Conservation (phyloP, 2,329 filamentous ascomycete species). For the Aspergillus calidoustus region DNA sequence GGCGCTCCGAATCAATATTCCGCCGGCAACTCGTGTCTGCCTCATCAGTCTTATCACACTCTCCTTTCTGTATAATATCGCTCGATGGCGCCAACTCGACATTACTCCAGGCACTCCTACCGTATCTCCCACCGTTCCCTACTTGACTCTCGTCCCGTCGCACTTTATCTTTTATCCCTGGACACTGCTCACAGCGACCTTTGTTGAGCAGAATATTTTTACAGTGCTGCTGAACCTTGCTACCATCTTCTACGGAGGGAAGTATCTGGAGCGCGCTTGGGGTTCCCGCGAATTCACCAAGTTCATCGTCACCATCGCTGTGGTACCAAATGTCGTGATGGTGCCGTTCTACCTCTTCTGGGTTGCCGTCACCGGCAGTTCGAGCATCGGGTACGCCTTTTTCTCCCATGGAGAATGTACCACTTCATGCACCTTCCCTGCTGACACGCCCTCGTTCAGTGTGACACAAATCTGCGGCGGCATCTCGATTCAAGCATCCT, state of each 20-base stretch:
- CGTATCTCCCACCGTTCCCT: conserved; percentile 72
- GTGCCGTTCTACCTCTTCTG: conserved; percentile 76
- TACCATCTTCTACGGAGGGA: conserved; percentile 87
- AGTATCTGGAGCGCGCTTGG: conserved; percentile 96
- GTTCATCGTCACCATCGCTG: conserved; percentile 75
- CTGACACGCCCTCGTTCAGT: conserved; percentile 53
- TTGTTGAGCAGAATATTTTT: conserved; percentile 93
- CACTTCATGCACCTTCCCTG: conserved; percentile 21
- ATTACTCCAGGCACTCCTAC: conserved; percentile 53
- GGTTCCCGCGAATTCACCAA: conserved; percentile 89
- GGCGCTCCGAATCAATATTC: conserved; percentile 86
- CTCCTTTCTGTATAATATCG: conserved; percentile 76
- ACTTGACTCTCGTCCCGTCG: conserved; percentile 84
- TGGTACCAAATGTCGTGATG: conserved; percentile 79
- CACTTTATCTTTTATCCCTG: conserved; percentile 87
- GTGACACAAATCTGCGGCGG: conserved; percentile 85
- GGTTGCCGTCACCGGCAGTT: conserved; percentile 64
- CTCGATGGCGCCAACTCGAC: conserved; percentile 67
- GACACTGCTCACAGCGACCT: conserved; percentile 83
- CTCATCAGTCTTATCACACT: conserved; percentile 76
- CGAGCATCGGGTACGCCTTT: conserved; percentile 43
- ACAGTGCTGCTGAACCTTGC: conserved; percentile 76
- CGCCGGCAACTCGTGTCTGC: conserved; percentile 83
- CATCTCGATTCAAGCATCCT: conserved; percentile 85
- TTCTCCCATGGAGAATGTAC: conserved; percentile 25